phyloP scores from a whole-genome alignment of 2,329 filamentous ascomycete genomes.

The Calonectria honghensis region DNA sequence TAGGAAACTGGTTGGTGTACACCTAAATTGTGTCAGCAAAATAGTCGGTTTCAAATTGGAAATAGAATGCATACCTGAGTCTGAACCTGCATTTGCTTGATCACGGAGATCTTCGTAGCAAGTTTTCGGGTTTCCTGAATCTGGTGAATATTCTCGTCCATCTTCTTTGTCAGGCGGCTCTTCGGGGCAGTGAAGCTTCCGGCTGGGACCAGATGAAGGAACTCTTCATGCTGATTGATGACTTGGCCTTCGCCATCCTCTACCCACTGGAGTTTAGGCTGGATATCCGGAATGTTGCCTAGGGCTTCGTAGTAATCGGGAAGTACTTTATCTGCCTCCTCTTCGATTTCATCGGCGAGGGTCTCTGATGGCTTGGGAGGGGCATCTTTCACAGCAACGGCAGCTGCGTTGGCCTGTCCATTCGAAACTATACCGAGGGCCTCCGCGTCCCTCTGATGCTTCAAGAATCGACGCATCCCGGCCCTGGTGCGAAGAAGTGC shows the following conservation, averaged over 20 bases:
- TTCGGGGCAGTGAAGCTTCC: conserved; percentile 85
- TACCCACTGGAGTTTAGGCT: conserved; percentile 86
- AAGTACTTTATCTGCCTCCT: conserved; percentile 87
- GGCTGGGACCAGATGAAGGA: conserved; percentile 83
- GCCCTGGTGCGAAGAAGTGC: conserved; percentile 89
- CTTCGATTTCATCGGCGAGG: conserved; percentile 95
- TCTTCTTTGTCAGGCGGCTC: conserved; percentile 83
- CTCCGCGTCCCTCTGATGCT: conserved; percentile 83
- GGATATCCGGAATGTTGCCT: conserved; percentile 89
- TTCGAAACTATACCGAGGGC: conserved; percentile 65
- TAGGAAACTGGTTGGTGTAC: conserved; percentile 98
- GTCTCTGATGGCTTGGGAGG: conserved; percentile 78
- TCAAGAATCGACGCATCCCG: conserved; percentile 91
- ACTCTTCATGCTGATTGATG: conserved; percentile 91
- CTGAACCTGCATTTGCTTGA: conserved; percentile 99
- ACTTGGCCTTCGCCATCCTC: conserved; percentile 93
- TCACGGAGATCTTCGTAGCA: conserved; percentile 95
- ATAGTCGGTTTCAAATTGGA: background rate
- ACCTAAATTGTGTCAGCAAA: conserved; percentile 72
- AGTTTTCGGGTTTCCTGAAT: conserved; percentile 98
- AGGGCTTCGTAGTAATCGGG: conserved; percentile 97
- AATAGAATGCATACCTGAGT: conserved; percentile 80
- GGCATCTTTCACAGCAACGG: conserved; percentile 66
- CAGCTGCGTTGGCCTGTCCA: conserved; percentile 60
- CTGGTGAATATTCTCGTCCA: conserved; percentile 93